Conservation (phyloP, 768 basidiomycete genomes). For the Xerocomus brunneocitrinus region DNA sequence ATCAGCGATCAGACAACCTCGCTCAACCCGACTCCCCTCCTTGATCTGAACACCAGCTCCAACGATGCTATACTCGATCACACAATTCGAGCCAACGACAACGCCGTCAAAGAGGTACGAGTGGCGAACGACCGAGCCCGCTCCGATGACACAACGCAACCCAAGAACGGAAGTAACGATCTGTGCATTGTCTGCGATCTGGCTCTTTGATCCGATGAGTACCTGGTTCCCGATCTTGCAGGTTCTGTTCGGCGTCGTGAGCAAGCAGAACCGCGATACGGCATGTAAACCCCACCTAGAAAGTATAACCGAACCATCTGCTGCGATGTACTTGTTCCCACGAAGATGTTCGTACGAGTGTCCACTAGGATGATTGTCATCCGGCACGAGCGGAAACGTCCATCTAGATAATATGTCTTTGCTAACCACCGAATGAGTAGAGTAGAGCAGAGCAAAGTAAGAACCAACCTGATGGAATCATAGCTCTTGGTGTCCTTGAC, state of each 20-base stretch:
- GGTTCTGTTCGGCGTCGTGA: constrained; percentile 44
- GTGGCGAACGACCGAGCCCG: constrained; percentile 60
- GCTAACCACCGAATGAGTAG: constrained; percentile 37
- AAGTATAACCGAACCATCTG: constrained; percentile 69
- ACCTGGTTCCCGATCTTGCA: constrained; percentile 78
- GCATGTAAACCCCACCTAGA: constrained; percentile 56
- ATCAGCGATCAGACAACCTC: constrained; percentile 79
- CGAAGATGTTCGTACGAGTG: constrained; percentile 81
- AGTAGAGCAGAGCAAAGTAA: not conserved
- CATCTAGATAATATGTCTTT: constrained; percentile 91
- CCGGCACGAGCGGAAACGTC: constrained; percentile 95
- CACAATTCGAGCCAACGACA: constrained; percentile 61
- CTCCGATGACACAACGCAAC: constrained; percentile 65
- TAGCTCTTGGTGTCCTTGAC: constrained; percentile 92
- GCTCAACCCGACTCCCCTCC: constrained; percentile 59
- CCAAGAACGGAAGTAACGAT: constrained; percentile 78
- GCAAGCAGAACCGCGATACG: not conserved
- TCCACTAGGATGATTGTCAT: constrained; percentile 84
- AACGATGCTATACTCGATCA: constrained; percentile 76
- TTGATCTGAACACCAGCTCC: constrained; percentile 72
- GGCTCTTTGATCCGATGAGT: constrained; percentile 78
- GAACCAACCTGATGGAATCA: constrained; percentile 74
- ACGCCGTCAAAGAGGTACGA: constrained; percentile 85
- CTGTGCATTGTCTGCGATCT: constrained; percentile 60
- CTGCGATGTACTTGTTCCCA: constrained; percentile 86